Conservation (phyloP, 441 rosid species). For the Macaranga tanarius region DNA sequence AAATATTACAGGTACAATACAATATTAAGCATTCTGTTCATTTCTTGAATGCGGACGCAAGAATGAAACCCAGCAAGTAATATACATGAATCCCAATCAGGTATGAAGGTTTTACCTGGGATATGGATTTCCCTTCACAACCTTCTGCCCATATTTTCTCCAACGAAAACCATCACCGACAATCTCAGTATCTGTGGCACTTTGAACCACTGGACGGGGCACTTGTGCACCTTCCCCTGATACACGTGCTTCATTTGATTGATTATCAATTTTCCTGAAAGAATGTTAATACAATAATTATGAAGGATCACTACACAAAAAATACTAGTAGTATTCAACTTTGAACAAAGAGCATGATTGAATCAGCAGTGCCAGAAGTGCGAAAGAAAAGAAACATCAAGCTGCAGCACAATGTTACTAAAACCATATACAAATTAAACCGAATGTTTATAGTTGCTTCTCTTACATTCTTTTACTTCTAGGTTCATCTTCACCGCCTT, state of each 20-base stretch:
- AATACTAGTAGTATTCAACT: neutral
- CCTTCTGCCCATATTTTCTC: conserved; percentile 99
- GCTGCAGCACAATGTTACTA: neutral
- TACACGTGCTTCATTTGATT: conserved; percentile 47
- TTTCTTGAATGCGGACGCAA: neutral
- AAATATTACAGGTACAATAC: neutral
- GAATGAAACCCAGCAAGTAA: neutral
- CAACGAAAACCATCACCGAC: conserved; percentile 91
- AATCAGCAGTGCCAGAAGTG: neutral
- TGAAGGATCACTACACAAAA: conserved; percentile 6
- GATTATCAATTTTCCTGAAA: conserved; percentile 59
- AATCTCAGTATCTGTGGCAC: conserved; percentile 59
- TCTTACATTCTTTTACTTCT: conserved; percentile 69
- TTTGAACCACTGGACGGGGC: conserved; percentile 36
- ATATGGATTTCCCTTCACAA: conserved; percentile 84
- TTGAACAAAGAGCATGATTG: neutral
- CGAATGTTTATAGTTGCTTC: neutral
- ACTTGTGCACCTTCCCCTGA: conserved; percentile 42
- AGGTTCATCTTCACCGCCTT: conserved; percentile 55
- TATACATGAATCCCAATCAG: neutral
- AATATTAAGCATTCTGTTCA: neutral
- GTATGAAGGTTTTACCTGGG: conserved; percentile 53
- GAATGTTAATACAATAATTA: neutral
- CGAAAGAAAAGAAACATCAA: neutral
- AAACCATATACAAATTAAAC: neutral